Evolutionary conservation across 2,329 filamentous ascomycete genomes (phyloP).

Genomic region (Colletotrichum gigasporum): DNA sequence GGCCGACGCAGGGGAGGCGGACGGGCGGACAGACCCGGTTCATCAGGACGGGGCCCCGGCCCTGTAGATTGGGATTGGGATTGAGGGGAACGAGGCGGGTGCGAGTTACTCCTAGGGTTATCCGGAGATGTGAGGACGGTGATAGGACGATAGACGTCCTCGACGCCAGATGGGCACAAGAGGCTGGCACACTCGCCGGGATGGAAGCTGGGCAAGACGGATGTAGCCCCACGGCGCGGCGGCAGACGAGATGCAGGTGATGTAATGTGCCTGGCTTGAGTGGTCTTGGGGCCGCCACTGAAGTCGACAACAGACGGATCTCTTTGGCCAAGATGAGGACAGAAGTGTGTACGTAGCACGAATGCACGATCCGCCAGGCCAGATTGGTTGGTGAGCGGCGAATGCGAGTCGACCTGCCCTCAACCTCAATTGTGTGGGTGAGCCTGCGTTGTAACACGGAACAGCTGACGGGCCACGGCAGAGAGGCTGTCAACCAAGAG

Average conservation of each 20-base stretch:
- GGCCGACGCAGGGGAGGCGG: conserved; percentile 38
- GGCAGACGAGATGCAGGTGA: conserved; percentile 24
- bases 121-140: conserved; percentile 21
- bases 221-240: conserved; percentile 22
- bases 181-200: conserved; percentile 18
- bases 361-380: conserved; percentile 21
- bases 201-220: conserved; percentile 7
- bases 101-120: conserved; percentile 16
- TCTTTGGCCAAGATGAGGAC: conserved; percentile 2
- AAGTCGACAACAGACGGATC: neutral
- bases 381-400: conserved; percentile 13
- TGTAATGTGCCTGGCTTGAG: conserved; percentile 25
- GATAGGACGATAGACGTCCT: conserved; percentile 27
- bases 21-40: conserved; percentile 32
- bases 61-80: conserved; percentile 21
- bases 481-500: too few species aligned
- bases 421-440: conserved; percentile 1
- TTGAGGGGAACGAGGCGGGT: conserved; percentile 15
- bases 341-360: conserved; percentile 13
- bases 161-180: conserved; percentile 1
- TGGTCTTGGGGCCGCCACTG: conserved; percentile 22
- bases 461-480: neutral
- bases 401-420: conserved; percentile 6
- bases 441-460: conserved; percentile 18
- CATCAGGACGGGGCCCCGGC: conserved; percentile 32